Conservation (phyloP, 495 filamentous ascomycete species). For the Tuber umbilicatum region DNA sequence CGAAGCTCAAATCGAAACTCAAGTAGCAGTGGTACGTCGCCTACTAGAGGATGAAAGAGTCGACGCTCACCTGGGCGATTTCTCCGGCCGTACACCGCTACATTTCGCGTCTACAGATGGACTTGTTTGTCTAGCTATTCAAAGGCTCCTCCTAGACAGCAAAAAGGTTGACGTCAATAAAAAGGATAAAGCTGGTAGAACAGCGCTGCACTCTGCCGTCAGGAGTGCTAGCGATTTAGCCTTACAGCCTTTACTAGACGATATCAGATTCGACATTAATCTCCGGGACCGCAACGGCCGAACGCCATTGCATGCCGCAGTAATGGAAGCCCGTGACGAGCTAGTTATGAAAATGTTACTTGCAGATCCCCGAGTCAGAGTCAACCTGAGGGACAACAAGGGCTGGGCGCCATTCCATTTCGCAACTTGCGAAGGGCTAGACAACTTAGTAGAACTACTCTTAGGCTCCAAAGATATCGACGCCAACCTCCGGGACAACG, state of each 20-base stretch:
- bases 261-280: background rate
- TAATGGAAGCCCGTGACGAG: background rate
- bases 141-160: background rate
- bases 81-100: background rate
- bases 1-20: background rate
- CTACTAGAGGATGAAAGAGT: background rate
- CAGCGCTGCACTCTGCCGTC: constrained; percentile 13
- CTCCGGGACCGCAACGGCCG: background rate
- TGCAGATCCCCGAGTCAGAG: background rate
- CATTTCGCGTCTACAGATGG: background rate
- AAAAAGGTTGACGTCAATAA: constrained; percentile 2
- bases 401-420: background rate
- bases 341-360: background rate
- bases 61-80: background rate
- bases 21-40: background rate
- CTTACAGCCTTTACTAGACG: constrained; percentile 7
- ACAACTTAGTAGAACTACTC: constrained; percentile 2
- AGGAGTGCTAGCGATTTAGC: background rate
- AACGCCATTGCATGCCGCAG: background rate
- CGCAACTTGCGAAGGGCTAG: background rate
- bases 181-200: constrained; percentile 2
- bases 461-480: background rate
- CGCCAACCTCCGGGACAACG: background rate
- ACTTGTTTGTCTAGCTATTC: background rate
- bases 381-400: background rate